These are phyloP conservation scores for Megacollybia platyphylla DNA, from an alignment of 1,284 basidiomycete species.

Conservation along the genomic window DNA sequence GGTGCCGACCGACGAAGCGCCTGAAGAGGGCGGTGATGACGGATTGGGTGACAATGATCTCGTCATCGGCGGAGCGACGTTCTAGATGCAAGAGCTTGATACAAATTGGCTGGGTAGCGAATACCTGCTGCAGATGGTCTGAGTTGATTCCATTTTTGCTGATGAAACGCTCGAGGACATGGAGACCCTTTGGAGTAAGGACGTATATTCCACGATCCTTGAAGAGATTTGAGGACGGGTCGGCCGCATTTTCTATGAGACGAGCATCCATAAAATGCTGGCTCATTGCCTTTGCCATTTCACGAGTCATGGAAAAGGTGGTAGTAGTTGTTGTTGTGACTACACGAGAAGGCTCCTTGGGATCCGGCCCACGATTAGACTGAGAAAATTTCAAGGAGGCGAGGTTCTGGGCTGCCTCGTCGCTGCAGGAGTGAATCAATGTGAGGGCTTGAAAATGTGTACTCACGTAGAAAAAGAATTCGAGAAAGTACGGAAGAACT, in stretches of 20 bases:
- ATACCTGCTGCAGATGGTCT: conserved; percentile 85
- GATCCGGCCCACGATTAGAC: conserved; percentile 95
- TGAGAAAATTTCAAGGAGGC: conserved; percentile 97
- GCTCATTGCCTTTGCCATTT: conserved; percentile 99
- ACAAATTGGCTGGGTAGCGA: conserved; percentile 90
- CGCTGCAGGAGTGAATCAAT: conserved; percentile 34
- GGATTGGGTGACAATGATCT: conserved; percentile 90
- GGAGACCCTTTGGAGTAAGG: conserved; percentile 94
- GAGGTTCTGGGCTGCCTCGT: conserved; percentile 90
- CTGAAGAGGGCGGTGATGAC: conserved; percentile 94
- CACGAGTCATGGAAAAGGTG: conserved; percentile 98
- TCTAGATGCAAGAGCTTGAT: conserved; percentile 98
- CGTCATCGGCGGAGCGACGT: conserved; percentile 85
- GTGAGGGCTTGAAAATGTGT: conserved; percentile 5
- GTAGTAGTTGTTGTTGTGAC: conserved; percentile 99
- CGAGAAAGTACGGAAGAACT: conserved; percentile 90
- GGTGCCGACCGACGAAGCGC: conserved; percentile 79
- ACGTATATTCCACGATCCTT: conserved; percentile 96
- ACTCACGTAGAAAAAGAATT: conserved; percentile 94
- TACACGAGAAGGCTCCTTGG: conserved; percentile 91
- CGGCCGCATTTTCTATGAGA: conserved; percentile 92
- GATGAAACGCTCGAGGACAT: conserved; percentile 98
- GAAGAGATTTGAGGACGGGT: conserved; percentile 80
- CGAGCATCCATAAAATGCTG: conserved; percentile 99
- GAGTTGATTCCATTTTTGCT: conserved; percentile 97